Percentiles rank a stretch among this genome's conserved stretches.
phyloP scores from a whole-genome alignment of 345 rosid species.

The Atalantia buxifolia region DNA sequence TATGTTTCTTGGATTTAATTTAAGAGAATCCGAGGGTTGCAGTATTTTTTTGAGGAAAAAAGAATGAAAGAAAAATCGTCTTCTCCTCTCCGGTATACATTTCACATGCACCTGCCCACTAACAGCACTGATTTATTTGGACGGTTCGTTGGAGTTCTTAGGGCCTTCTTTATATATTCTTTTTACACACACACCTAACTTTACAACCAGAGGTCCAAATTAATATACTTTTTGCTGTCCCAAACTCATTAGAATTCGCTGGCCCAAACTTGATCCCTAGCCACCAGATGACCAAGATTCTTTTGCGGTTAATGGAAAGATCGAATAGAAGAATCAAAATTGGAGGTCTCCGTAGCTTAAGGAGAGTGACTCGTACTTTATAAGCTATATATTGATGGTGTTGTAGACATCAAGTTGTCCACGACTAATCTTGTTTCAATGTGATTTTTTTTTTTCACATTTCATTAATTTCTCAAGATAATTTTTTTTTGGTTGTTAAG shows the following conservation, averaged over 20 bases:
- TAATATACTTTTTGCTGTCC: not conserved
- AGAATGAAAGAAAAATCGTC: not conserved
- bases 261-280: not conserved
- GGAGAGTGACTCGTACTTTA: not conserved
- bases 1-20: too few relatives aligned
- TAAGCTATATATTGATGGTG: conserved; percentile 1
- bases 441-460: not conserved
- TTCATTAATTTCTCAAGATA: not conserved
- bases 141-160: conserved; percentile 10
- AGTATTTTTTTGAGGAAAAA: not conserved
- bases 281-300: conserved; percentile 18
- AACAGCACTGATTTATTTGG: conserved; percentile 17
- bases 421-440: conserved; percentile 3
- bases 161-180: not conserved
- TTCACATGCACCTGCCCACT: conserved; percentile 18
- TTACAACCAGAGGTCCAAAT: conserved; percentile 14
- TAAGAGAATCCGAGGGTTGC: not conserved
- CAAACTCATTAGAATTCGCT: conserved; percentile 6
- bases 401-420: conserved; percentile 9
- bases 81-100: not conserved
- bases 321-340: not conserved
- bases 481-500: conserved; percentile 17
- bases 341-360: not conserved
- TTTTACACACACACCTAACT: not conserved
- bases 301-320: conserved; percentile 12